Evolutionary conservation across 257 asterid genomes (phyloP), one percentile per base, ranked within the genome.

Genomic region (Fraxinus americana): DNA sequence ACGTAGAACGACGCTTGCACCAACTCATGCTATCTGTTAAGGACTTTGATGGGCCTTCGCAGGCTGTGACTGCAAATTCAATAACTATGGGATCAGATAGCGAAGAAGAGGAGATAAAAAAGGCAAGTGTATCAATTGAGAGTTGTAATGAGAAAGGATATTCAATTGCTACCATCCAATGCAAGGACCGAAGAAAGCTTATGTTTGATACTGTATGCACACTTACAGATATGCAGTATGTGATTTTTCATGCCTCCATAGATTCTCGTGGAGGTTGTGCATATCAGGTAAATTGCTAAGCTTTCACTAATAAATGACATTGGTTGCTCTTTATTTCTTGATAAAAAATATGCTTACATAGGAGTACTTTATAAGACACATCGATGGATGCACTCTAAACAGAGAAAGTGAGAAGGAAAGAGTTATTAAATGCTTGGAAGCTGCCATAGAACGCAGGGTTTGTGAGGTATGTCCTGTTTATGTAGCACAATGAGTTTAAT

Each of bases 131-230:
- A 7, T 63, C 75, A 0, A 81, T 92, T 11, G 97, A 92, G 83
- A 88, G 90, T 70, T 92, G 97, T 77, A 59, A 82, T 2, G 97
- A 92, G 86, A 92, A 85, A 81, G 93, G 91, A 14, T 92, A 92
- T 63, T 88, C 95, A 0, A 87, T 92, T 12, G 94, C 90, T 13
- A 86, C 88, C 17, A 82, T 92, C 30, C 78, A 83, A 66, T 85
- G 95, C 88, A 91, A 79, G 82, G 97, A 92, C 73, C 78, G 95
- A 74, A 82, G 84, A 79, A 83, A 93, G 91, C 91, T 92, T 4
- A 86, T 91, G 97, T 92, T 92, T 12, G 97, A 92, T 75, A 89
- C 97, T 0, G 97, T 91, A 4, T 92, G 97, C 86, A 92, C 97
- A 0, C 94, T 92, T 7, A 84, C 87, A 0, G 97, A 92, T 57